Evolutionary conservation across 208 protist species (phyloP).

Genomic region (Trypanosoma congolense): DNA sequence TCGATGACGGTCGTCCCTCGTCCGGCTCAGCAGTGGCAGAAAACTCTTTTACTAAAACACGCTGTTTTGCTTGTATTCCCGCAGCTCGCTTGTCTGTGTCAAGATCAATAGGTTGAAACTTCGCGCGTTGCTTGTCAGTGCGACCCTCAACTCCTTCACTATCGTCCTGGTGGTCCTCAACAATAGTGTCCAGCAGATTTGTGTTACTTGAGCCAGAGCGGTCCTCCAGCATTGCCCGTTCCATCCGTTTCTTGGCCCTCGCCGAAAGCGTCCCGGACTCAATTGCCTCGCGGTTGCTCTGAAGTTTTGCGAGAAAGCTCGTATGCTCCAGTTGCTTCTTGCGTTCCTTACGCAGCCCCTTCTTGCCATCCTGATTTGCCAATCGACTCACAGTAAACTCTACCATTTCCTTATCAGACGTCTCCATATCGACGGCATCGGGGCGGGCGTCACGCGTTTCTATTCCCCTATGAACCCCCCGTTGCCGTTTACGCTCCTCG

Average conservation of each 20-base stretch:
- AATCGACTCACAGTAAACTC: conserved; percentile 98
- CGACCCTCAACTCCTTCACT: conserved; percentile 12
- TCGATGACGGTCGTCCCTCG: conserved; percentile 1
- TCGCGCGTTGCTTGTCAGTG: neutral
- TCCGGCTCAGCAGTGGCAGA: conserved; percentile 19
- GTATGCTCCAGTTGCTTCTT: conserved; percentile 98
- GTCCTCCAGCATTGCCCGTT: conserved; percentile 74
- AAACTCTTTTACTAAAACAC: conserved; percentile 62
- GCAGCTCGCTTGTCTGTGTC: conserved; percentile 56
- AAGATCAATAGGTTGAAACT: conserved; percentile 71
- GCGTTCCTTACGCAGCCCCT: conserved; percentile 97
- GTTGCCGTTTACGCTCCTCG: conserved; percentile 54
- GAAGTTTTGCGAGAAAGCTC: conserved; percentile 93
- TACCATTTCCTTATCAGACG: conserved; percentile 98
- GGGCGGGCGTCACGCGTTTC: conserved; percentile 94
- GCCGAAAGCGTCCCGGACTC: conserved; percentile 92
- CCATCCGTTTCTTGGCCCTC: conserved; percentile 58
- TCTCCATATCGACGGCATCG: conserved; percentile 97
- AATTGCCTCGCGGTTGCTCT: conserved; percentile 96
- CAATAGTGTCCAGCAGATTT: conserved; percentile 16
- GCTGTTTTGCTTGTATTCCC: conserved; percentile 49
- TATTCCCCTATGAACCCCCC: conserved; percentile 75
- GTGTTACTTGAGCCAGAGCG: conserved; percentile 17
- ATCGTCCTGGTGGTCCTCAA: conserved; percentile 19
- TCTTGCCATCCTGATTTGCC: conserved; percentile 99